Conservation (phyloP, 2,329 filamentous ascomycete species). For the Parascedosporium putredinis region DNA sequence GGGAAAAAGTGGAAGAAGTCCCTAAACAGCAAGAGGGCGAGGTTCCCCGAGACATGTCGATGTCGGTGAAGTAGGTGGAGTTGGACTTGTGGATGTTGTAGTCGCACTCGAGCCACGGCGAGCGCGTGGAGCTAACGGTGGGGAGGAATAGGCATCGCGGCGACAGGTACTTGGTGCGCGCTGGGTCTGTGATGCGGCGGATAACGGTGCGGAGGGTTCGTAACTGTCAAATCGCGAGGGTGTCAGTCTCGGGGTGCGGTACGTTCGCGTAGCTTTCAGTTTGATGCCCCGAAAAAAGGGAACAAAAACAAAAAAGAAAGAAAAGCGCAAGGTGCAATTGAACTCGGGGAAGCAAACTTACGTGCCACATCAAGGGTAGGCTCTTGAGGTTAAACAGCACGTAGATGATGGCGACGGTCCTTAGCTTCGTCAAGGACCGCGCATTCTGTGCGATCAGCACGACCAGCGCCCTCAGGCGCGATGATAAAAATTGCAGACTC, state of each 20-base stretch:
- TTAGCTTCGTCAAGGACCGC: background rate
- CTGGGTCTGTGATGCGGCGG: background rate
- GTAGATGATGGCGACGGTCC: background rate
- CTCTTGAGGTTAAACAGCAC: background rate
- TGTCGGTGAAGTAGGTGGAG: slow-evolving; percentile 77
- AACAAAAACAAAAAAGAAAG: background rate
- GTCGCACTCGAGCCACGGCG: slow-evolving; percentile 67
- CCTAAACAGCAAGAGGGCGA: background rate
- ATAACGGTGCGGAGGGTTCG: background rate
- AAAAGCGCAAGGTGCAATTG: background rate
- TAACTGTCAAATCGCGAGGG: background rate
- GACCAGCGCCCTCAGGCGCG: background rate
- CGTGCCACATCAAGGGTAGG: background rate
- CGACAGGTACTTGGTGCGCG: background rate
- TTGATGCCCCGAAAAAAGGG: background rate
- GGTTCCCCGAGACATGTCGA: slow-evolving; percentile 71
- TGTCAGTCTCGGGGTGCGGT: no score
- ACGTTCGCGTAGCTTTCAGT: no score
- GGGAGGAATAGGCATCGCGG: slow-evolving; percentile 1
- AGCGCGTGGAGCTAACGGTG: background rate
- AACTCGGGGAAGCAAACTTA: background rate
- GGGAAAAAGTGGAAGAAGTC: background rate
- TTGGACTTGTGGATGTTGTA: slow-evolving; percentile 80
- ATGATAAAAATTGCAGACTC: background rate
- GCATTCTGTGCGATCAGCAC: background rate